A percentile compares a stretch with the other conserved stretches of the same genome.
phyloP scores from a whole-genome alignment of 805 yeast genomes.

The Saccharomycopsis sp. region DNA sequence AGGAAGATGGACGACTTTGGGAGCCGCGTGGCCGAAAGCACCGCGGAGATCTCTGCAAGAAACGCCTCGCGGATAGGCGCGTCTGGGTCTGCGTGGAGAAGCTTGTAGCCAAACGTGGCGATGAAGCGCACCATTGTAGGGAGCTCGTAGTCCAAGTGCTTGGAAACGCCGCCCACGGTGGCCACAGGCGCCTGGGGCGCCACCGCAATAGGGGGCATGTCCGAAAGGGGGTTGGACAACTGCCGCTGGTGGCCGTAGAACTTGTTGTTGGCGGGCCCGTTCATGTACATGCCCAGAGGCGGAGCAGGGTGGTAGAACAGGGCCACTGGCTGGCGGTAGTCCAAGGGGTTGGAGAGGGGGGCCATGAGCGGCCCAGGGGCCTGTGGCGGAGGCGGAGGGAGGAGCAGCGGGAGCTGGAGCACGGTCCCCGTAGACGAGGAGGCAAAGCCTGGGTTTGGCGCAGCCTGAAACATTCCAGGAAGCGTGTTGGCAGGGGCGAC shows the following conservation, averaged over 20 bases:
- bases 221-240: neutral
- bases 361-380: neutral
- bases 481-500: neutral
- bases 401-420: neutral
- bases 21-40: conserved; percentile 79
- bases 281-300: neutral
- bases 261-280: neutral
- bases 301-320: too few relatives aligned
- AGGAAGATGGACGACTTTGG: conserved; percentile 77
- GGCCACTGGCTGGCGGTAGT: conserved; percentile 2
- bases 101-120: conserved; percentile 64
- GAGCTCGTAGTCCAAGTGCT: conserved; percentile 74
- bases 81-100: conserved; percentile 44
- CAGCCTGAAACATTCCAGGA: neutral
- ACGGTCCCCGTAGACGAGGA: too few relatives aligned
- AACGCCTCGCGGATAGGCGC: conserved; percentile 27
- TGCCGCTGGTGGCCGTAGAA: neutral
- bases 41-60: conserved; percentile 28
- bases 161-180: conserved; percentile 64
- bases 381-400: neutral
- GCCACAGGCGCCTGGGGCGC: neutral
- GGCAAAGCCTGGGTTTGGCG: too few relatives aligned
- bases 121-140: conserved; percentile 74
- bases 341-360: conserved; percentile 16
- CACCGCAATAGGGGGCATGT: neutral